Base-by-base conservation (phyloP, 1,284 basidiomycete species). In the Thelephora terrestris region DNA sequence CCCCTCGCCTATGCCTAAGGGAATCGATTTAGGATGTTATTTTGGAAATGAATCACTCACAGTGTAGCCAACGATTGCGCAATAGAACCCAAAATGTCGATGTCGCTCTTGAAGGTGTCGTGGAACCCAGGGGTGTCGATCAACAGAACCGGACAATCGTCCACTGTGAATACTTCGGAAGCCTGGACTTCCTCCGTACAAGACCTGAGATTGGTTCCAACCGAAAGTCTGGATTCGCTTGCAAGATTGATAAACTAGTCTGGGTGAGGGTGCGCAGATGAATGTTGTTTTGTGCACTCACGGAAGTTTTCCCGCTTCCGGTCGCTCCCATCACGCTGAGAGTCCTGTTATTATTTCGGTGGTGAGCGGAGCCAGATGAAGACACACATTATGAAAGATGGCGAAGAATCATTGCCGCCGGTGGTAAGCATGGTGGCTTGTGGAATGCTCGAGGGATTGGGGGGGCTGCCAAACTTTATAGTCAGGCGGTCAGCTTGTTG, bases 91-190 rank as follows among this genome's bases (percentile, higher is more conserved):
- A 67, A 52, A 1, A 66, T 53, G 9, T 66, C 64, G 3, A 55
- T 51, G 43, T 67, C 66, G 43, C 57, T 60, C 51, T 58, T 58
- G 17, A 45, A 54, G 0, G 64, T 63, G 50, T 67, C 65, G 46
- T 68, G 65, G 47, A 68, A 67, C 5, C 65, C 65, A 45, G 66
- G 66, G 2, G 62, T 66, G 45, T 68, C 66, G 43, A 67, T 58
- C 14, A 68, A 55, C 0, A 50, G 52, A 12, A 68, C 53, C 5
- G 45, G 34, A 9, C 50, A 51, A 21, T 60, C 58, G 32, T 60
- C 61, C 6, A 69, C 42, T 20, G 50, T 35, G 52, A 68, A 67
- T 1, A 52, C 53, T 21, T 54, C 48, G 3, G 62, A 55, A 12
- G 56, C 47, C 45, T 64, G 59, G 3, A 68, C 57, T 5, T 35